These are phyloP conservation scores for Candida peoriensis DNA, from an alignment of 805 yeast species.

Conservation along the genomic window DNA sequence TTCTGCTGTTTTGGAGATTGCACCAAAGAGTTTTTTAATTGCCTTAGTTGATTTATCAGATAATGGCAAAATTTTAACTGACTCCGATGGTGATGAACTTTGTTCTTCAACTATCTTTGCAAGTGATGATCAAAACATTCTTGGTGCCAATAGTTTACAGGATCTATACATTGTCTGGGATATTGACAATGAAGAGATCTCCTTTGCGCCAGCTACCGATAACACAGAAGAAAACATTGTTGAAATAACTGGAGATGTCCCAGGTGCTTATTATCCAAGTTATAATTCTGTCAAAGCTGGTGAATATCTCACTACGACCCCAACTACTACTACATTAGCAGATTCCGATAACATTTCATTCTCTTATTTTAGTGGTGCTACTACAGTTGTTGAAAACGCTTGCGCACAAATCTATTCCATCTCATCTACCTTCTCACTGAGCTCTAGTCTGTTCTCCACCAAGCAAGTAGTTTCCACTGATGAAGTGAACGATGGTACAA, in stretches of 20 bases:
- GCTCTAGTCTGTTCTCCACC: neutral
- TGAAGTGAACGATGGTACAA: neutral
- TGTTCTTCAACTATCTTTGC: constrained; percentile 12
- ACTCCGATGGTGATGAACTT: constrained; percentile 12
- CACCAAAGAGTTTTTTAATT: constrained; percentile 8
- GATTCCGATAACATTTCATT: neutral
- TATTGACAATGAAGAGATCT: constrained; percentile 13
- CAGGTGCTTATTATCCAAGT: constrained; percentile 14
- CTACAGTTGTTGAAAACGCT: neutral
- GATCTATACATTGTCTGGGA: constrained; percentile 16
- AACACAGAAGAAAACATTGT: constrained; percentile 6
- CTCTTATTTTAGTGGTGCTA: neutral
- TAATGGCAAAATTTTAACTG: constrained; percentile 5
- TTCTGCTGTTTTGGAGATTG: constrained; percentile 11
- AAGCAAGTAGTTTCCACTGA: neutral
- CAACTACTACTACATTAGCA: neutral
- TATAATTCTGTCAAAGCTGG: neutral
- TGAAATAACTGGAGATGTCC: constrained; percentile 14
- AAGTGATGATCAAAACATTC: neutral
- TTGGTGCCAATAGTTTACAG: constrained; percentile 14
- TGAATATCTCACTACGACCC: neutral
- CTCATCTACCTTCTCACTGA: neutral
- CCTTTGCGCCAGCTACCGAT: constrained; percentile 12
- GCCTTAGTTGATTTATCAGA: constrained; percentile 10
- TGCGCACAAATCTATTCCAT: neutral